These are phyloP conservation scores for Chrysochromulina tobinii DNA, from an alignment of 78 protist genomes.

Conservation along the genomic window DNA sequence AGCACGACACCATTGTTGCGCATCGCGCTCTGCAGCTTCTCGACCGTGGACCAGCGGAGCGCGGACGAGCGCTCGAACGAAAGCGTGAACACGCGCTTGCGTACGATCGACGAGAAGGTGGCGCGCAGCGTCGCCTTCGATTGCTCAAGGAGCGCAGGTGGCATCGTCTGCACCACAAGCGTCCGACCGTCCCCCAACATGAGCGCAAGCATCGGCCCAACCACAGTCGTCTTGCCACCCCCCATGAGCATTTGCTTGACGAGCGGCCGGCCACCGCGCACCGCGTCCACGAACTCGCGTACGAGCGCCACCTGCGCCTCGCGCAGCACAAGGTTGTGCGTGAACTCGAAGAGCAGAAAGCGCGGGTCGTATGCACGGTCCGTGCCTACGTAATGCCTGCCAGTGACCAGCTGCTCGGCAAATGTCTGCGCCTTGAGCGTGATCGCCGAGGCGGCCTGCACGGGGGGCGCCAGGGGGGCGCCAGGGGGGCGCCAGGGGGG, in stretches of 20 bases:
- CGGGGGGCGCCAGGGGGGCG: too few relatives aligned
- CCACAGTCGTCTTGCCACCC: constrained; percentile 67
- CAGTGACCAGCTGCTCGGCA: neutral
- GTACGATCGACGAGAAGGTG: constrained; percentile 56
- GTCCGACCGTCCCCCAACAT: constrained; percentile 64
- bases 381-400: neutral
- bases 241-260: constrained; percentile 77
- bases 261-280: neutral
- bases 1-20: constrained; percentile 29
- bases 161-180: constrained; percentile 65
- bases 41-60: neutral
- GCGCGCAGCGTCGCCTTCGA: neutral
- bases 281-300: constrained; percentile 2
- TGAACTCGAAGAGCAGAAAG: constrained; percentile 52
- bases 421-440: constrained; percentile 13
- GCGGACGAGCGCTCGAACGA: constrained; percentile 52
- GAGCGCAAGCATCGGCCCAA: constrained; percentile 68
- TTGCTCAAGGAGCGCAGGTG: constrained; percentile 47
- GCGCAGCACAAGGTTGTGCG: constrained; percentile 45
- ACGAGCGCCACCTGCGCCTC: constrained; percentile 48
- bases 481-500: too few relatives aligned
- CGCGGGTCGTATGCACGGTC: constrained; percentile 41
- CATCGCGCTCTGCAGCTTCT: constrained; percentile 19
- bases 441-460: neutral
- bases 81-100: constrained; percentile 62